phyloP scores from a whole-genome alignment of 331 rosid species.

The Telfairia occidentalis region DNA sequence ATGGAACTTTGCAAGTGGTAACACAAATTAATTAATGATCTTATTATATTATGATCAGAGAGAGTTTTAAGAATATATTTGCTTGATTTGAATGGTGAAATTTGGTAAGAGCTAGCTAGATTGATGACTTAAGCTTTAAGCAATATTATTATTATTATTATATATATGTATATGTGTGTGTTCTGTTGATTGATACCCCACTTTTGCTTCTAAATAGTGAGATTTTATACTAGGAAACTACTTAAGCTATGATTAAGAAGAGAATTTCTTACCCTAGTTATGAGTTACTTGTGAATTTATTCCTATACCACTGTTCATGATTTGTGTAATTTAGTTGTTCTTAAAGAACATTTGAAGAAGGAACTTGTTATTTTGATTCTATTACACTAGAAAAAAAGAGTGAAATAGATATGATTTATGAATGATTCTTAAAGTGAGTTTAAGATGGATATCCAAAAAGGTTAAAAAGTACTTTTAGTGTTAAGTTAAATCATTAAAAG shows the following conservation, averaged over 20 bases:
- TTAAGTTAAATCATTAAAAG: too few relatives aligned
- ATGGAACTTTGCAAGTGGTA: slow-evolving; percentile 98
- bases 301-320: background rate
- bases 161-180: background rate
- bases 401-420: too few relatives aligned
- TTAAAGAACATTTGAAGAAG: background rate
- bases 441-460: too few relatives aligned
- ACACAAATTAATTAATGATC: too few relatives aligned
- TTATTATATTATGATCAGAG: background rate
- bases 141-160: too few relatives aligned
- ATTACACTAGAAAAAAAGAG: too few relatives aligned
- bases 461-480: too few relatives aligned
- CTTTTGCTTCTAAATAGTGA: background rate
- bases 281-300: background rate
- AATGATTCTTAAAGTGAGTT: too few relatives aligned
- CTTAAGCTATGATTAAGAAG: background rate
- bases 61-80: background rate
- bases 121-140: background rate
- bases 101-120: background rate
- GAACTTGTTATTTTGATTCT: background rate
- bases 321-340: background rate
- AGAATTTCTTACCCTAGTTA: background rate
- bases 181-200: background rate
- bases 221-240: background rate
- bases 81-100: background rate